phyloP scores from a whole-genome alignment of 2,329 filamentous ascomycete genomes.

The Tricladium varicosporioides region DNA sequence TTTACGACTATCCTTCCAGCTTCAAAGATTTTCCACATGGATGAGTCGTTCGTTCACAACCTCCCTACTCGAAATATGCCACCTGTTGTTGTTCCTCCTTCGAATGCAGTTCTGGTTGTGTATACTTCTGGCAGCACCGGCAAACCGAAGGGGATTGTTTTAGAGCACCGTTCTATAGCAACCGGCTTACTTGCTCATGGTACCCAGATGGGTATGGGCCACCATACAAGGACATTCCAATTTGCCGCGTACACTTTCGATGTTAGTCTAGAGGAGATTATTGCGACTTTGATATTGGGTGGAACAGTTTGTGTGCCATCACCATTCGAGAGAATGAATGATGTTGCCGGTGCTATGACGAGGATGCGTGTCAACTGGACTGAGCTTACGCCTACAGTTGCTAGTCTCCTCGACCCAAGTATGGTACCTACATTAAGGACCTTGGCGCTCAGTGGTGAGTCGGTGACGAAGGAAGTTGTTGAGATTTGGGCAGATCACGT shows the following conservation, averaged over 20 bases:
- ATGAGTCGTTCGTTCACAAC: neutral
- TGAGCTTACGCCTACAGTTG: conserved; percentile 24
- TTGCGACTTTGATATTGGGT: neutral
- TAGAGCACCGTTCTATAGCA: conserved; percentile 24
- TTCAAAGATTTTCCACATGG: neutral
- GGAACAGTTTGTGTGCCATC: conserved; percentile 31
- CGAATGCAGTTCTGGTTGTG: neutral
- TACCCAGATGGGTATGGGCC: conserved; percentile 19
- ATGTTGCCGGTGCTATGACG: conserved; percentile 22
- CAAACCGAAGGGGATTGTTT: conserved; percentile 35
- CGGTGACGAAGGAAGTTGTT: conserved; percentile 38
- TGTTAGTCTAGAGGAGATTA: neutral
- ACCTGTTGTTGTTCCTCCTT: neutral
- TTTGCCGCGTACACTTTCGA: neutral
- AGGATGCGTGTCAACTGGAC: conserved; percentile 19
- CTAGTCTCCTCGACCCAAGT: conserved; percentile 18
- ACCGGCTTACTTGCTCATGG: conserved; percentile 10
- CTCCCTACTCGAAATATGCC: neutral
- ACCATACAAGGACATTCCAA: neutral
- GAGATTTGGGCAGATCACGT: conserved; percentile 36
- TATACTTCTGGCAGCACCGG: conserved; percentile 15
- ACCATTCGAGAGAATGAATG: conserved; percentile 37
- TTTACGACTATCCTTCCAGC: neutral
- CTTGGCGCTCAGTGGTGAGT: conserved; percentile 23
- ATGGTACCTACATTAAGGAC: conserved; percentile 18